Conservation (phyloP, 1,284 basidiomycete species). For the Prillingera fragicola region DNA sequence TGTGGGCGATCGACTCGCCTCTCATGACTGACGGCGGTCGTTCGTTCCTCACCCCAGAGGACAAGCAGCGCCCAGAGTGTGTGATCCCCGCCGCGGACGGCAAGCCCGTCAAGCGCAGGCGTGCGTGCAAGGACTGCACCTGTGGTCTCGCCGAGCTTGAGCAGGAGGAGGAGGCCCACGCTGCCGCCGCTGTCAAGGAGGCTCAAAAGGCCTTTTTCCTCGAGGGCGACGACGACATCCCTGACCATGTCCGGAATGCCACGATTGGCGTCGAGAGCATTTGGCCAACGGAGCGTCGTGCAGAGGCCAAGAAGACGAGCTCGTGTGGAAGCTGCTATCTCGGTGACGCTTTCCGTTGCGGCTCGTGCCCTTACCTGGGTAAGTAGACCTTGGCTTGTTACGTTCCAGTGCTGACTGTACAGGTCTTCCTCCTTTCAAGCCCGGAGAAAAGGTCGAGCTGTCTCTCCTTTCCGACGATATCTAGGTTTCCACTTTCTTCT, state of each 20-base stretch:
- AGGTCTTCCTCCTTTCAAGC: constrained; percentile 95
- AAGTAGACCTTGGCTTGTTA: constrained; percentile 41
- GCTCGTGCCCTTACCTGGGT: constrained; percentile 93
- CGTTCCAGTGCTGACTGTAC: not conserved
- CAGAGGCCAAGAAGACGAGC: constrained; percentile 66
- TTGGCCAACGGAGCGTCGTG: constrained; percentile 56
- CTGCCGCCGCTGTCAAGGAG: constrained; percentile 41
- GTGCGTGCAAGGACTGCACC: constrained; percentile 89
- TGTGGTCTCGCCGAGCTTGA: constrained; percentile 91
- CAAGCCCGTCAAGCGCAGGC: constrained; percentile 46
- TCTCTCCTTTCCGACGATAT: constrained; percentile 79
- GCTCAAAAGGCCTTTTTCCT: constrained; percentile 42
- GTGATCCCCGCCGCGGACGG: constrained; percentile 39
- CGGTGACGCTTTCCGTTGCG: constrained; percentile 95
- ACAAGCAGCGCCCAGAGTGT: constrained; percentile 50
- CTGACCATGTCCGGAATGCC: constrained; percentile 33
- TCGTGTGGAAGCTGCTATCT: constrained; percentile 98
- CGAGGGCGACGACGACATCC: constrained; percentile 48
- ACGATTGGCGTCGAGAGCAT: constrained; percentile 42
- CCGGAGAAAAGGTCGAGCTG: constrained; percentile 89
- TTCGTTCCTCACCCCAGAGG: constrained; percentile 52
- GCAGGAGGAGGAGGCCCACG: constrained; percentile 60
- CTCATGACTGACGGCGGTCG: constrained; percentile 47
- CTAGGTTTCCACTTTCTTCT: too few relatives aligned
- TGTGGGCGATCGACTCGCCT: constrained; percentile 47